A percentile compares a stretch with the other conserved stretches of the same genome.
These are phyloP conservation scores for Ascochyta lentis DNA, from an alignment of 2,329 filamentous ascomycete species.

Conservation along the genomic window DNA sequence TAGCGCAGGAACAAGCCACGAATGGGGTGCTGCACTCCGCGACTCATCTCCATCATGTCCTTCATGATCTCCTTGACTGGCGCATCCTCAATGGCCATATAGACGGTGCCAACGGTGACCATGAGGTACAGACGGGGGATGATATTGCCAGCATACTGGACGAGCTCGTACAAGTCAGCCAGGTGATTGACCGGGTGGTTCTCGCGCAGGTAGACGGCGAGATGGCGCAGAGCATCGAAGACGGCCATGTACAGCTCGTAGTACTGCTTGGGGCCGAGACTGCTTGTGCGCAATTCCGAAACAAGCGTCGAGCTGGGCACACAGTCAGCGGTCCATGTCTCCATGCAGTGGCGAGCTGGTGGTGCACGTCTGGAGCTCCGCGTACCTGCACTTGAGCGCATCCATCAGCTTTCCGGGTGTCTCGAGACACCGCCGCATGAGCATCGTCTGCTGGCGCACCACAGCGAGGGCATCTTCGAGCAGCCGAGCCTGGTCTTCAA, in stretches of 20 bases:
- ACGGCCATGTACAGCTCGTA: constrained; percentile 99
- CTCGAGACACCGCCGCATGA: constrained; percentile 98
- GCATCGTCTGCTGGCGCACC: constrained; percentile 92
- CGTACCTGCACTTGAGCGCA: constrained; percentile 97
- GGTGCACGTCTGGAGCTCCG: constrained; percentile 3
- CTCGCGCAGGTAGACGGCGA: constrained; percentile 94
- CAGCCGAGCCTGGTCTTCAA: constrained; percentile 75
- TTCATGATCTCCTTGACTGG: constrained; percentile 99
- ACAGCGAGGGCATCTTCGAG: constrained; percentile 96
- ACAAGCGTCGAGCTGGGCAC: constrained; percentile 85
- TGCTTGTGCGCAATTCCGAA: constrained; percentile 96
- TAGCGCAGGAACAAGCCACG: constrained; percentile 94
- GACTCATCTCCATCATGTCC: constrained; percentile 99
- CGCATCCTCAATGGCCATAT: constrained; percentile 98
- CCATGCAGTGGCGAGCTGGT: not conserved
- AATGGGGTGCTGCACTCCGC: constrained; percentile 95
- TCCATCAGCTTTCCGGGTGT: constrained; percentile 99
- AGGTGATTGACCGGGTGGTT: constrained; percentile 98
- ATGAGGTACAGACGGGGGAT: constrained; percentile 96
- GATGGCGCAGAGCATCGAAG: constrained; percentile 95
- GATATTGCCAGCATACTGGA: constrained; percentile 98
- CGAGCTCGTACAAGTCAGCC: constrained; percentile 95
- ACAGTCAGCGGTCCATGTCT: constrained; percentile 19
- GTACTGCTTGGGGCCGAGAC: constrained; percentile 98
- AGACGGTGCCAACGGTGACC: constrained; percentile 98